phyloP scores from a whole-genome alignment of 2,329 filamentous ascomycete species.

The Hysterium pulicare region DNA sequence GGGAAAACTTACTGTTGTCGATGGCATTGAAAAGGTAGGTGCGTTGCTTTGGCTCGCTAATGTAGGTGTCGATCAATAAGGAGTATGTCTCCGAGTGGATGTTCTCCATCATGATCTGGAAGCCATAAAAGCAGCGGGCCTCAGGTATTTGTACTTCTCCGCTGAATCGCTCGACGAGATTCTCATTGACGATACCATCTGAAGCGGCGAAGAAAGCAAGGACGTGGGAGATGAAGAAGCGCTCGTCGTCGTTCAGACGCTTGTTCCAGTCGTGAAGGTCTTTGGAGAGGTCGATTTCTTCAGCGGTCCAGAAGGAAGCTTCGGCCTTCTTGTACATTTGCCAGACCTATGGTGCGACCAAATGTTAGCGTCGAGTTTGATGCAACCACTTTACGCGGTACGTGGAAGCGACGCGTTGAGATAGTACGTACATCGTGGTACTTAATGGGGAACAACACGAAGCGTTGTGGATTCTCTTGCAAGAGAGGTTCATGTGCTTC shows the following conservation, averaged over 20 bases:
- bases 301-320: constrained; percentile 98
- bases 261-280: constrained; percentile 99
- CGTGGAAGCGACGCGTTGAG: constrained; percentile 40
- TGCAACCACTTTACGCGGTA: constrained; percentile 68
- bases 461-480: constrained; percentile 91
- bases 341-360: constrained; percentile 71
- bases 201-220: constrained; percentile 98
- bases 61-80: constrained; percentile 97
- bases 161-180: constrained; percentile 96
- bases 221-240: constrained; percentile 97
- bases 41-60: constrained; percentile 94
- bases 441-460: constrained; percentile 98
- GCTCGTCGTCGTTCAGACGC: constrained; percentile 91
- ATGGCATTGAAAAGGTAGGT: constrained; percentile 97
- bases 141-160: constrained; percentile 95
- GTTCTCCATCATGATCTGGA: constrained; percentile 99
- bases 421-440: constrained; percentile 86
- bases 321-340: constrained; percentile 99
- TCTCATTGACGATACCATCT: constrained; percentile 99
- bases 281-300: constrained; percentile 99
- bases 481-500: constrained; percentile 87
- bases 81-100: constrained; percentile 99
- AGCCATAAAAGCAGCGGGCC: constrained; percentile 99
- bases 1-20: constrained; percentile 73
- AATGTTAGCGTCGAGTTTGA: constrained; percentile 29